phyloP scores from a whole-genome alignment of 805 yeast species.

The Candida ponderosae region DNA sequence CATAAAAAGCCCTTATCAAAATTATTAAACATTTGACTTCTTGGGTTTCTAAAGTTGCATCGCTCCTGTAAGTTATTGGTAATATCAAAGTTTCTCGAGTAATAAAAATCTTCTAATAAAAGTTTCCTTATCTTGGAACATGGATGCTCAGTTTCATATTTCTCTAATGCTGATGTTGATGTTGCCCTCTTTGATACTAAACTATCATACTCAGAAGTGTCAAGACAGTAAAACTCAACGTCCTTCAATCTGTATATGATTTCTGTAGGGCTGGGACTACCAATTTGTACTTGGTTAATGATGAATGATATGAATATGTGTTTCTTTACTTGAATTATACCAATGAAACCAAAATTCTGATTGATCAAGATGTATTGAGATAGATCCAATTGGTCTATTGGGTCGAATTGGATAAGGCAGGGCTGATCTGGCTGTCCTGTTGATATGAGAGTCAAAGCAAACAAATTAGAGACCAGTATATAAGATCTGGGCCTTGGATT shows the following conservation, averaged over 20 bases:
- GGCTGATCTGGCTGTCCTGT: slow-evolving; percentile 11
- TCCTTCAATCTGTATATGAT: slow-evolving; percentile 45
- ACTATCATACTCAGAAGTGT: slow-evolving; percentile 45
- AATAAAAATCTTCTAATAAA: slow-evolving; percentile 79
- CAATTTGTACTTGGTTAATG: slow-evolving; percentile 46
- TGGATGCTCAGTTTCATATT: slow-evolving; percentile 54
- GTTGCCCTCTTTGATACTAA: slow-evolving; percentile 9
- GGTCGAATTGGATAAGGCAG: slow-evolving; percentile 46
- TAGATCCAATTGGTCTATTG: slow-evolving; percentile 29
- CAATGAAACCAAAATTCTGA: slow-evolving; percentile 46
- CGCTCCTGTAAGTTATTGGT: slow-evolving; percentile 74
- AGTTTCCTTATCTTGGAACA: slow-evolving; percentile 70
- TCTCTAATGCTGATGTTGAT: slow-evolving; percentile 10
- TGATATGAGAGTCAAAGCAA: slow-evolving; percentile 53
- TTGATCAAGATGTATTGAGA: slow-evolving; percentile 32
- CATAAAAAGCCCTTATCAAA: slow-evolving; percentile 81
- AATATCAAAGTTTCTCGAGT: slow-evolving; percentile 82
- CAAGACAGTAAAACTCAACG: slow-evolving; percentile 59
- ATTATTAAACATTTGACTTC: slow-evolving; percentile 31
- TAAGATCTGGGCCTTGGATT: slow-evolving; percentile 62
- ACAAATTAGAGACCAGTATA: slow-evolving; percentile 51
- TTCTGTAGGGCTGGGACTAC: slow-evolving; percentile 50
- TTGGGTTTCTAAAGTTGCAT: slow-evolving; percentile 36
- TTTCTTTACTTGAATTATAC: slow-evolving; percentile 48
- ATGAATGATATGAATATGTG: slow-evolving; percentile 51